Conservation (phyloP, 2,329 filamentous ascomycete genomes). For the Pseudocercospora eumusae region DNA sequence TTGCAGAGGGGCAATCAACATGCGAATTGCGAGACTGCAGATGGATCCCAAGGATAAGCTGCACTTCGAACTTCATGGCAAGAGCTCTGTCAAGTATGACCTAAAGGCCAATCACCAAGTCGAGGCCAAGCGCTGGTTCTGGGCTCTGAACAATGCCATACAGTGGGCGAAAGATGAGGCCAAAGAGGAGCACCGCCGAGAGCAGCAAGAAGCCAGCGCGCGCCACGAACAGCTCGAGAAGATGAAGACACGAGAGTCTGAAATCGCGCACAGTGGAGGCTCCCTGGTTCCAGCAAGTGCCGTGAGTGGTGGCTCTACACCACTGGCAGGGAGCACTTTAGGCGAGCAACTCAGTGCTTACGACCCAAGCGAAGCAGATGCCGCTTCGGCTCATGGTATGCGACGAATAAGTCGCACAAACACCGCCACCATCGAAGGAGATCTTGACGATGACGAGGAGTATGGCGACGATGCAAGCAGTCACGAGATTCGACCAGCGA, state of each 20-base stretch:
- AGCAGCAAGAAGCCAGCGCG: slow-evolving; percentile 73
- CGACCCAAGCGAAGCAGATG: slow-evolving; percentile 59
- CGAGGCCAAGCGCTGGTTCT: slow-evolving; percentile 98
- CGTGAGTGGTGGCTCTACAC: slow-evolving; percentile 45
- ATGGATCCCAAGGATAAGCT: slow-evolving; percentile 98
- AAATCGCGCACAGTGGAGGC: slow-evolving; percentile 27
- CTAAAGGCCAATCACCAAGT: slow-evolving; percentile 97
- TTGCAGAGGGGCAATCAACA: slow-evolving; percentile 96
- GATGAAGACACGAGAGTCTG: slow-evolving; percentile 41
- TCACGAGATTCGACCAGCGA: slow-evolving; percentile 69
- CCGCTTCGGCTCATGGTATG: slow-evolving; percentile 45
- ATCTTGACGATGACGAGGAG: slow-evolving; percentile 66
- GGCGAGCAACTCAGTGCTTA: slow-evolving; percentile 61
- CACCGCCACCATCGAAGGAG: slow-evolving; percentile 56
- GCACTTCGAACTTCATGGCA: slow-evolving; percentile 95
- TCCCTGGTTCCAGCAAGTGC: slow-evolving; percentile 46
- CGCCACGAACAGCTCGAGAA: slow-evolving; percentile 70
- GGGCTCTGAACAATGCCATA: slow-evolving; percentile 97
- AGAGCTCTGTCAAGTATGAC: slow-evolving; percentile 97
- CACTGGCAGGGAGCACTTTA: slow-evolving; percentile 49
- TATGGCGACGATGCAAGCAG: slow-evolving; percentile 79
- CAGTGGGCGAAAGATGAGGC: slow-evolving; percentile 98
- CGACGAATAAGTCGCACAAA: slow-evolving; percentile 53
- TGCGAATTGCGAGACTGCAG: slow-evolving; percentile 90
- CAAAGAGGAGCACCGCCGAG: slow-evolving; percentile 80